These are phyloP conservation scores for Globisporangium carolinianum DNA, from an alignment of 352 stramenopile genomes.

Conservation along the genomic window DNA sequence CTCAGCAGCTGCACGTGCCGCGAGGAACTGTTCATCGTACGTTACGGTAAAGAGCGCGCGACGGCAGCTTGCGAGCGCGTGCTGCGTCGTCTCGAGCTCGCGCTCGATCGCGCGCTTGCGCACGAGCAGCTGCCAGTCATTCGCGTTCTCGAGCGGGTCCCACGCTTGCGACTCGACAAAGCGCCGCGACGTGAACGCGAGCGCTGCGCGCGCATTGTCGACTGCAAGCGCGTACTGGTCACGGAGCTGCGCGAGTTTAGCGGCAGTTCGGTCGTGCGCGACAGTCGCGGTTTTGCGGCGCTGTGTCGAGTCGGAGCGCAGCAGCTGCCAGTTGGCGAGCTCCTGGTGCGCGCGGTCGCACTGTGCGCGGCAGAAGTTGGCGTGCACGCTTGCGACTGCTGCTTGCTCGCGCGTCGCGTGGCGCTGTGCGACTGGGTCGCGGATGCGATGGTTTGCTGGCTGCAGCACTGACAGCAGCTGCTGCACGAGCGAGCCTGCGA, in stretches of 20 bases:
- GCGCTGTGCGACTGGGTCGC: constrained; percentile 18
- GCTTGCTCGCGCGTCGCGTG: constrained; percentile 13
- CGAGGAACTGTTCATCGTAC: constrained; percentile 48
- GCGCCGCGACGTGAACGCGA: constrained; percentile 43
- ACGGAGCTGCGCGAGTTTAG: constrained; percentile 16
- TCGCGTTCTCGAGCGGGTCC: constrained; percentile 78
- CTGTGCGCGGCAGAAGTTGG: constrained; percentile 19
- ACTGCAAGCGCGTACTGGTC: constrained; percentile 19
- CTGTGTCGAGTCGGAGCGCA: constrained; percentile 31
- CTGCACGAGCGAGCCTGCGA: constrained; percentile 35
- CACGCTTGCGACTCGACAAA: constrained; percentile 66
- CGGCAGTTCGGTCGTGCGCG: constrained; percentile 19
- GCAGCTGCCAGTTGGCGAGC: constrained; percentile 31
- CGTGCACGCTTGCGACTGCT: constrained; percentile 9
- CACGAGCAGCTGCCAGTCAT: constrained; percentile 64
- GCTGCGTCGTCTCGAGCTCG: constrained; percentile 22
- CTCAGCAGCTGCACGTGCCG: constrained; percentile 18
- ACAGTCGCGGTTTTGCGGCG: constrained; percentile 24
- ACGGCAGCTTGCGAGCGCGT: constrained; percentile 34
- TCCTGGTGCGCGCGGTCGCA: constrained; percentile 14
- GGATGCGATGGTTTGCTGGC: neutral
- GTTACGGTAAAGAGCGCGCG: constrained; percentile 55
- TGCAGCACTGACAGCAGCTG: constrained; percentile 27
- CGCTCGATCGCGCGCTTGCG: constrained; percentile 50
- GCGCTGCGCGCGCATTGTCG: constrained; percentile 28